These are phyloP conservation scores for Lolium rigidum DNA, from an alignment of 176 grass and related monocot species.

Conservation along the genomic window DNA sequence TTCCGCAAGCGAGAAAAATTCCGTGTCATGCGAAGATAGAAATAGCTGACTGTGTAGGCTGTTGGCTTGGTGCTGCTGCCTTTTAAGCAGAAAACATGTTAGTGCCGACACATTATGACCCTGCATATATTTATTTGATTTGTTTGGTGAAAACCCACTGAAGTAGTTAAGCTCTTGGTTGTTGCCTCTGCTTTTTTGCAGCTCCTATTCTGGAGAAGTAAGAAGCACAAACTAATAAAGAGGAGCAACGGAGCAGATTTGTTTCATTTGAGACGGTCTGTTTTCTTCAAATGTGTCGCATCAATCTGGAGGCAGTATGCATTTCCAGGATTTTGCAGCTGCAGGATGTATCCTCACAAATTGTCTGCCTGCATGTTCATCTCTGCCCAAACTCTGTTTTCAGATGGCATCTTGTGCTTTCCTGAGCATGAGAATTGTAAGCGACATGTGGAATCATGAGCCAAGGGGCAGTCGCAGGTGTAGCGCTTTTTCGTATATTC, in stretches of 20 bases:
- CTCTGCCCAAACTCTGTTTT: conserved; percentile 2
- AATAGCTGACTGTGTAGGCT: background rate
- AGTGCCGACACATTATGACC: background rate
- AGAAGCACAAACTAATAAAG: conserved; percentile 4
- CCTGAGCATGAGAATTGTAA: background rate
- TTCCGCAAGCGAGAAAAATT: conserved; percentile 85
- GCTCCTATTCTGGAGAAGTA: background rate
- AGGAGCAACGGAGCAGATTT: conserved; percentile 2
- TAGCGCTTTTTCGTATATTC: background rate
- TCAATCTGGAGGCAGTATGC: background rate
- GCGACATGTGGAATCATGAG: background rate
- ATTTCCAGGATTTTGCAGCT: background rate
- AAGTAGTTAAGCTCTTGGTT: background rate
- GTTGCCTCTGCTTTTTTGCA: conserved; percentile 24
- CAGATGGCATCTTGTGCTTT: background rate
- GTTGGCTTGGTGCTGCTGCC: background rate
- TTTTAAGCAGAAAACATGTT: conserved; percentile 28
- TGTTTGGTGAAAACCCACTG: background rate
- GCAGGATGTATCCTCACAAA: background rate
- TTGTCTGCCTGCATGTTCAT: background rate
- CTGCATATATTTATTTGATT: background rate
- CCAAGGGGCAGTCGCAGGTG: background rate
- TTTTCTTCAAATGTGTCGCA: background rate
- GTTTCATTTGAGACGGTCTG: background rate
- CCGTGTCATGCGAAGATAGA: conserved; percentile 68